A percentile compares a stretch with the other conserved stretches of the same genome.
Evolutionary conservation across 352 stramenopile genomes (phyloP).

Genomic region (Phytophthora foliorum): DNA sequence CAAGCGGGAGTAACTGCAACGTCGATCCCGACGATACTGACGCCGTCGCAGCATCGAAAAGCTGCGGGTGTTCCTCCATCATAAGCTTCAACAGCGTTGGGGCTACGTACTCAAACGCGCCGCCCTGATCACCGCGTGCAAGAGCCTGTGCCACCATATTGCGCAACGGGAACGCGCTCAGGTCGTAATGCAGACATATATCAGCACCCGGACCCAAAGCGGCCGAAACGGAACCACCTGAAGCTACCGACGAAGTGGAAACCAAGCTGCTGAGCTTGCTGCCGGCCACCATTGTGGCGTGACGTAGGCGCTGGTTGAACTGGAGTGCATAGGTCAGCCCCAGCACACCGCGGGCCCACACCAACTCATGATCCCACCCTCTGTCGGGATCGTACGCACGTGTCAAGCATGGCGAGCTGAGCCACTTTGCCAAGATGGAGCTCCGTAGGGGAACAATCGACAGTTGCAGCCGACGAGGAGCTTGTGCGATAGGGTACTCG

Average conservation of each 20-base stretch:
- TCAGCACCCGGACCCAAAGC: slow-evolving; percentile 47
- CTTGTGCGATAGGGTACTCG: slow-evolving; percentile 71
- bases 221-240: slow-evolving; percentile 32
- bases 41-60: slow-evolving; percentile 39
- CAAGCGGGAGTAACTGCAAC: slow-evolving; percentile 40
- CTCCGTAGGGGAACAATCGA: slow-evolving; percentile 68
- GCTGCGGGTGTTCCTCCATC: slow-evolving; percentile 61
- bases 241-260: slow-evolving; percentile 35
- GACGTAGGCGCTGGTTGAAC: slow-evolving; percentile 74
- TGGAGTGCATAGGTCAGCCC: slow-evolving; percentile 69
- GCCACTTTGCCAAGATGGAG: slow-evolving; percentile 49
- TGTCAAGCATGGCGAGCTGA: slow-evolving; percentile 38
- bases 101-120: slow-evolving; percentile 62
- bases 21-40: slow-evolving; percentile 27
- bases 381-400: slow-evolving; percentile 11
- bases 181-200: slow-evolving; percentile 65
- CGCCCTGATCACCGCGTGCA: slow-evolving; percentile 39
- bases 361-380: slow-evolving; percentile 27
- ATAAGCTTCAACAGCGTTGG: slow-evolving; percentile 62
- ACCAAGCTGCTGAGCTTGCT: slow-evolving; percentile 64
- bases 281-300: slow-evolving; percentile 58
- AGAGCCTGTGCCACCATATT: slow-evolving; percentile 58
- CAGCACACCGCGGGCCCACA: slow-evolving; percentile 52
- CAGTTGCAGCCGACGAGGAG: slow-evolving; percentile 60
- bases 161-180: slow-evolving; percentile 48